These are phyloP conservation scores for Trichoderma gracile DNA, from an alignment of 2,329 filamentous ascomycete species.

Conservation along the genomic window DNA sequence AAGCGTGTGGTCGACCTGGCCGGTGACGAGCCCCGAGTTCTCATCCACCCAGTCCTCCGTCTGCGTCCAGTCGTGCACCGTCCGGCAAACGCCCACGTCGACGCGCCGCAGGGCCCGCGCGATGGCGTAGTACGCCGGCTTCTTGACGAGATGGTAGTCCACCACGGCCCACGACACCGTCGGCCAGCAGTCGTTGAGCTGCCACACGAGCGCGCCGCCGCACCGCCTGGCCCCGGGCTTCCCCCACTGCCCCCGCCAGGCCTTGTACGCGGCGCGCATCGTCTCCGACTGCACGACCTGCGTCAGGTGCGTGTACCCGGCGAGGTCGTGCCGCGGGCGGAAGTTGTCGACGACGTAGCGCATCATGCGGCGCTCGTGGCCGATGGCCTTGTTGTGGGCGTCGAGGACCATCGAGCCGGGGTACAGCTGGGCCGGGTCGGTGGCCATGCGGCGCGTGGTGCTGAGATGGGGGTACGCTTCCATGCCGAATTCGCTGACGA, in stretches of 20 bases:
- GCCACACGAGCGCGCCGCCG: constrained; percentile 67
- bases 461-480: constrained; percentile 60
- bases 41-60: constrained; percentile 26
- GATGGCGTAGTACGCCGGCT: constrained; percentile 56
- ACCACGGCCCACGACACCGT: constrained; percentile 66
- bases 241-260: constrained; percentile 65
- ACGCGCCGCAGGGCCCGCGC: constrained; percentile 61
- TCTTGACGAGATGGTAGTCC: constrained; percentile 63
- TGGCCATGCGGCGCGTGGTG: constrained; percentile 68
- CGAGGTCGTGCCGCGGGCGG: constrained; percentile 55
- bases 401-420: constrained; percentile 74
- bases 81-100: constrained; percentile 56
- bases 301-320: constrained; percentile 74
- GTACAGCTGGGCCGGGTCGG: constrained; percentile 51
- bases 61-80: constrained; percentile 46
- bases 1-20: constrained; percentile 41
- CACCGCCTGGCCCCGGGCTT: constrained; percentile 54
- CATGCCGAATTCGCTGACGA: constrained; percentile 84
- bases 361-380: constrained; percentile 72
- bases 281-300: constrained; percentile 57
- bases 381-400: constrained; percentile 82
- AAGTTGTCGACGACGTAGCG: constrained; percentile 79
- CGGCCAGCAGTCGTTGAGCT: constrained; percentile 71
- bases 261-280: constrained; percentile 52
- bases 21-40: constrained; percentile 24